phyloP scores from a whole-genome alignment of 2,329 filamentous ascomycete genomes.

The Xylariaceae sp. region DNA sequence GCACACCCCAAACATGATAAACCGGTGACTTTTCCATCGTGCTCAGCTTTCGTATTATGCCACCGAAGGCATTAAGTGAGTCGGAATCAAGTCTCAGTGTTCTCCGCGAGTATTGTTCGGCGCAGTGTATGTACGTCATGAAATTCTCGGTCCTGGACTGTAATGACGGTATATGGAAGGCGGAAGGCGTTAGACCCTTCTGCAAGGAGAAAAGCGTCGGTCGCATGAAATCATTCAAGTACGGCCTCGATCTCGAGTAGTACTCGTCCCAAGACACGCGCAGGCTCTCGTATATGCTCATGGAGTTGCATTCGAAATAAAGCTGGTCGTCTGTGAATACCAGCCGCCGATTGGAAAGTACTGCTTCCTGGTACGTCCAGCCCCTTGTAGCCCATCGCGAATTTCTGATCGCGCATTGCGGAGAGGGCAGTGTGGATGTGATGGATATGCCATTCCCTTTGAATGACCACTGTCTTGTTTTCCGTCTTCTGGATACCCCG shows the following conservation, averaged over 20 bases:
- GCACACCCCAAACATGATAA: constrained; percentile 19
- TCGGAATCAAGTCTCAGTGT: constrained; percentile 16
- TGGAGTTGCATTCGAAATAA: constrained; percentile 20
- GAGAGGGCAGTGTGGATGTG: constrained; percentile 9
- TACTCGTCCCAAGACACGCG: constrained; percentile 1
- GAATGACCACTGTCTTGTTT: not conserved
- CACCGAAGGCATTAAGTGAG: constrained; percentile 8
- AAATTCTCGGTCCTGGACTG: constrained; percentile 5
- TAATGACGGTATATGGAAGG: not conserved
- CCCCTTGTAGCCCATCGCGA: constrained; percentile 24
- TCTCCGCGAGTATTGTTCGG: constrained; percentile 16
- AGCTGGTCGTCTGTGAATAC: constrained; percentile 32
- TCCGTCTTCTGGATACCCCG: constrained; percentile 2
- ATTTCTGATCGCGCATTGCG: constrained; percentile 6
- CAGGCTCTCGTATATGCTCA: constrained; percentile 11
- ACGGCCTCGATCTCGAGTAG: not conserved
- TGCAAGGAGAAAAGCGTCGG: constrained; percentile 9
- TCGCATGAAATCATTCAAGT: not conserved
- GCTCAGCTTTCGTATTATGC: constrained; percentile 15
- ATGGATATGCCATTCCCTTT: constrained; percentile 3
- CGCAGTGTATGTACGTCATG: constrained; percentile 13
- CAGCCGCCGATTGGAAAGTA: constrained; percentile 29
- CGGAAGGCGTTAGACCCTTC: not conserved
- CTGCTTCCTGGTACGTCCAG: constrained; percentile 37
- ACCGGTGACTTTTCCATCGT: constrained; percentile 13